A percentile compares a stretch with the other conserved stretches of the same genome.
These are phyloP conservation scores for Dryas alaskensis DNA, from an alignment of 306 rosid genomes.

Conservation along the genomic window DNA sequence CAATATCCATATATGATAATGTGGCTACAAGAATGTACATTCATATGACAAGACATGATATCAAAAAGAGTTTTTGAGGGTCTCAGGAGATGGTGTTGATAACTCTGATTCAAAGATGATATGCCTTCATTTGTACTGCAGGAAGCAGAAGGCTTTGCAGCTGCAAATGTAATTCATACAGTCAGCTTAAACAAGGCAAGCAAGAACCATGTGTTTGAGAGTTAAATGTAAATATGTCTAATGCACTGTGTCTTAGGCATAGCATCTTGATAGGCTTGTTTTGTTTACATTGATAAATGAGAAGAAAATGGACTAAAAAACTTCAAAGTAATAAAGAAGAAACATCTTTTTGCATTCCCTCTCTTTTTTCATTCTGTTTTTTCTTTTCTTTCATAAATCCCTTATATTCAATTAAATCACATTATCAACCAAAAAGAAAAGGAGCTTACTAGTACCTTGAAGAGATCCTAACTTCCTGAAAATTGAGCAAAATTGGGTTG, in stretches of 20 bases:
- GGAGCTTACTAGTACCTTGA: not conserved
- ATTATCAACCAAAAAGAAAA: not conserved
- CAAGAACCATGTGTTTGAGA: slow-evolving; percentile 9
- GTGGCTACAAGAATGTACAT: slow-evolving; percentile 38
- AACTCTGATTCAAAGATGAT: slow-evolving; percentile 30
- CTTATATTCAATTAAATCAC: not conserved
- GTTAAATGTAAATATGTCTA: slow-evolving; percentile 12
- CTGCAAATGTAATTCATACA: slow-evolving; percentile 53
- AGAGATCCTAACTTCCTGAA: not conserved
- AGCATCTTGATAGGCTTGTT: not conserved
- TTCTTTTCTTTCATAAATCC: not conserved
- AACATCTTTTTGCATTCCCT: not conserved
- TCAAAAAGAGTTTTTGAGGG: slow-evolving; percentile 32
- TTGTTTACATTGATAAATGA: not conserved
- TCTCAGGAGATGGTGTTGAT: slow-evolving; percentile 27
- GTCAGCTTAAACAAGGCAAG: slow-evolving; percentile 25
- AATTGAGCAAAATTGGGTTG: not conserved
- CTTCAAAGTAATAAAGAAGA: not conserved
- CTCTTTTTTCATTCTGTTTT: not conserved
- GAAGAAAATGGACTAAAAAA: not conserved
- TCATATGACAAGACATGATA: slow-evolving; percentile 28
- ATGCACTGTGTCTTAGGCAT: not conserved
- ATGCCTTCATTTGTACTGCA: slow-evolving; percentile 29
- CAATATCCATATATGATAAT: slow-evolving; percentile 71
- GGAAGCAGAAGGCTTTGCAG: slow-evolving; percentile 33